phyloP scores from a whole-genome alignment of 2,329 filamentous ascomycete species.

The Curvularia sp. region DNA sequence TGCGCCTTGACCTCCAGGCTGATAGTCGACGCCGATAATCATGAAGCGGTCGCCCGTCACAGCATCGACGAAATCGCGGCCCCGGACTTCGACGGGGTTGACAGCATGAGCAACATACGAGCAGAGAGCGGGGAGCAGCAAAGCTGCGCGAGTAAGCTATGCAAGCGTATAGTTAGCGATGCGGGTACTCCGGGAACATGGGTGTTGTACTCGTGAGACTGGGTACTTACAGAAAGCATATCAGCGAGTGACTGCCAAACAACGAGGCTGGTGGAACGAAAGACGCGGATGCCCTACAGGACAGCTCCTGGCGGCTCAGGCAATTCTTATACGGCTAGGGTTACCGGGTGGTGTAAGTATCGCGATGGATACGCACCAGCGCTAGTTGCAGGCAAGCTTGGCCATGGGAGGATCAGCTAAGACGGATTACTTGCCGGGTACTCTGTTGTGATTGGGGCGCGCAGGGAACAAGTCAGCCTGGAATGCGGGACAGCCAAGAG shows the following conservation, averaged over 20 bases:
- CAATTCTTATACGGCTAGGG: conserved; percentile 11
- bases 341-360: conserved; percentile 7
- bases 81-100: conserved; percentile 63
- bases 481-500: conserved; percentile 5
- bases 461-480: conserved; percentile 5
- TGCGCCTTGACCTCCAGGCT: conserved; percentile 67
- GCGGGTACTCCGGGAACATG: conserved; percentile 11
- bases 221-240: conserved; percentile 16
- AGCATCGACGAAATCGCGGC: conserved; percentile 68
- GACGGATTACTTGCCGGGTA: conserved; percentile 17
- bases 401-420: conserved; percentile 18
- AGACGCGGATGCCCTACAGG: not conserved
- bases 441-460: conserved; percentile 14
- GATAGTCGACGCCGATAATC: conserved; percentile 67
- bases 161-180: conserved; percentile 20
- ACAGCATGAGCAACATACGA: conserved; percentile 60
- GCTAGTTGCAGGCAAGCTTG: conserved; percentile 19
- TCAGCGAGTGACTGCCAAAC: conserved; percentile 15
- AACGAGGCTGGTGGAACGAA: conserved; percentile 9
- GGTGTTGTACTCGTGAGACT: not conserved
- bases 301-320: not conserved
- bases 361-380: conserved; percentile 18
- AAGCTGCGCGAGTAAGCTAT: conserved; percentile 40
- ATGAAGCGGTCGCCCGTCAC: conserved; percentile 66
- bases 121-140: conserved; percentile 40